Evolutionary conservation across 345 rosid genomes (phyloP).

Genomic region (Cardamine resedifolia): DNA sequence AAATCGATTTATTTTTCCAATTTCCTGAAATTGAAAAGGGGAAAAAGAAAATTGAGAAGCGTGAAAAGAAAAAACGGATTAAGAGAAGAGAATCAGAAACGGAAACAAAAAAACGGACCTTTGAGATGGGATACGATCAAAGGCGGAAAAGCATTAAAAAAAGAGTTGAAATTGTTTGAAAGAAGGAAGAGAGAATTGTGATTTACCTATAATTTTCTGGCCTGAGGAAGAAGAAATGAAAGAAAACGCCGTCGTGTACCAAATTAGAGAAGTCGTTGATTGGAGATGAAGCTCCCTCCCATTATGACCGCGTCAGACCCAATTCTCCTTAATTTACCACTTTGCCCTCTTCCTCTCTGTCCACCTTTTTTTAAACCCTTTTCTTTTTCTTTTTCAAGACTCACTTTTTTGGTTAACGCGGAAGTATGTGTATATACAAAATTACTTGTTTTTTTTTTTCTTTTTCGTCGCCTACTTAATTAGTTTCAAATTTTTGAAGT

Average conservation of each 20-base stretch:
- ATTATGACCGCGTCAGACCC: slow-evolving; percentile 28
- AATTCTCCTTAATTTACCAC: neutral
- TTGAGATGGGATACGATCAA: slow-evolving; percentile 23
- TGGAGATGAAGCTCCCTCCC: slow-evolving; percentile 28
- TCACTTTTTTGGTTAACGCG: neutral
- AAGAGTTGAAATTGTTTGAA: neutral
- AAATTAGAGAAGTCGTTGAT: slow-evolving; percentile 34
- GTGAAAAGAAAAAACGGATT: neutral
- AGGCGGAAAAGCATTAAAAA: neutral
- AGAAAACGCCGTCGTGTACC: slow-evolving; percentile 31
- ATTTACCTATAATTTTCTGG: neutral
- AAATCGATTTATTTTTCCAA: neutral
- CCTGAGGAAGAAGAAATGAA: neutral
- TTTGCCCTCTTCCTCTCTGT: slow-evolving; percentile 18
- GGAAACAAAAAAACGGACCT: neutral
- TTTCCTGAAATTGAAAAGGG: neutral
- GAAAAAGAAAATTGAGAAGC: neutral
- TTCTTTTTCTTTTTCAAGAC: neutral
- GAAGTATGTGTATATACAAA: neutral
- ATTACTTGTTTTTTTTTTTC: too few species aligned
- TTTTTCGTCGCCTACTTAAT: too few species aligned
- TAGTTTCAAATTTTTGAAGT: too few species aligned
- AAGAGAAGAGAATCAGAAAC: slow-evolving; percentile 4
- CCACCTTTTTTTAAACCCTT: neutral
- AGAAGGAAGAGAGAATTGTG: neutral